Evolutionary conservation across 78 protist genomes (phyloP).

Genomic region (Protostelium mycophagum): DNA sequence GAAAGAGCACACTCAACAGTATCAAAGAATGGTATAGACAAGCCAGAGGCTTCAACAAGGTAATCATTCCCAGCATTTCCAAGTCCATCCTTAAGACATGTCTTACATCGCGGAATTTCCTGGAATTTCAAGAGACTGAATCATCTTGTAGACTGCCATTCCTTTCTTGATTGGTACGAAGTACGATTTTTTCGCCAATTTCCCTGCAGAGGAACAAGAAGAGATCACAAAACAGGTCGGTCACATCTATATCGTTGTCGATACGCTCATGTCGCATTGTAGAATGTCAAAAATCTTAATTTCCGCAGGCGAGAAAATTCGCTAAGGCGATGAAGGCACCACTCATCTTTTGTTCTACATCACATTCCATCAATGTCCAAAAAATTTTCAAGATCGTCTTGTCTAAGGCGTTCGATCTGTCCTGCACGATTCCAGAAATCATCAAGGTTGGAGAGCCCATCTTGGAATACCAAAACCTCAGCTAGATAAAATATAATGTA

Average conservation of each 20-base stretch:
- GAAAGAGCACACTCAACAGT: slow-evolving; percentile 83
- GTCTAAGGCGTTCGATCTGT: slow-evolving; percentile 80
- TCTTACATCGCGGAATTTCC: no score
- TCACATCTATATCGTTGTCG: no score
- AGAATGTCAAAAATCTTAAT: neutral
- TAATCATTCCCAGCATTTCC: neutral
- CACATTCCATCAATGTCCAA: slow-evolving; percentile 82
- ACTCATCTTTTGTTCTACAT: slow-evolving; percentile 87
- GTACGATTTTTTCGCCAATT: slow-evolving; percentile 78
- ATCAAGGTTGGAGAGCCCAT: slow-evolving; percentile 83
- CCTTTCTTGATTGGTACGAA: slow-evolving; percentile 94
- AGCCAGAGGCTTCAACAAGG: slow-evolving; percentile 90
- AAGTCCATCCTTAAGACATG: neutral
- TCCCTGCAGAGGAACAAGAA: slow-evolving; percentile 80
- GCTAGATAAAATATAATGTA: no score
- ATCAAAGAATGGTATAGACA: slow-evolving; percentile 95
- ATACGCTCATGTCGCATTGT: neutral
- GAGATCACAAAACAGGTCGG: slow-evolving; percentile 77
- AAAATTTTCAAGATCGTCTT: slow-evolving; percentile 89
- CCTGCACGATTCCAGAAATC: slow-evolving; percentile 65
- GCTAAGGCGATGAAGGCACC: slow-evolving; percentile 96
- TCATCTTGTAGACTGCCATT: slow-evolving; percentile 57
- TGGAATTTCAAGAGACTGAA: no score
- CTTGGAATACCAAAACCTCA: slow-evolving; percentile 66
- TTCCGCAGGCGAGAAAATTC: slow-evolving; percentile 74